phyloP scores from a whole-genome alignment of 768 basidiomycete species.

The Jaapia argillacea region DNA sequence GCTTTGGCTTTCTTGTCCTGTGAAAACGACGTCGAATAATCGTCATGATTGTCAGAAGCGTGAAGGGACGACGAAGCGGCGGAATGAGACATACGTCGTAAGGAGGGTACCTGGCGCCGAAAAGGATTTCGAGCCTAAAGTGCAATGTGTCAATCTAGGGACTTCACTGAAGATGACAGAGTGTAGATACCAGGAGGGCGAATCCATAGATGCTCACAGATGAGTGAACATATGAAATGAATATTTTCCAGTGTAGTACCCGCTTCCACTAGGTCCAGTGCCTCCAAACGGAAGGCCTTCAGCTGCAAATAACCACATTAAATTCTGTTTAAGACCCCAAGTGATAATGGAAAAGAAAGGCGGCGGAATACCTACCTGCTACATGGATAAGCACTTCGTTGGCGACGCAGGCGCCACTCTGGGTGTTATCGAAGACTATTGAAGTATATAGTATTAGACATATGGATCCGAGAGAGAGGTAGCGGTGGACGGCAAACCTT shows the following conservation, averaged over 20 bases:
- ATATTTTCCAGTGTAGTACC: slow-evolving; percentile 64
- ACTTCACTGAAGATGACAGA: not conserved
- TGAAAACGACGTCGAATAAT: not conserved
- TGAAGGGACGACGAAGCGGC: not conserved
- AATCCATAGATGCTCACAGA: slow-evolving; percentile 42
- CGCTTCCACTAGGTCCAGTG: slow-evolving; percentile 27
- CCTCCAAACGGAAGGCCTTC: slow-evolving; percentile 40
- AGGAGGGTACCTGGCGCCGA: slow-evolving; percentile 27
- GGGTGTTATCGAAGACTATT: slow-evolving; percentile 58
- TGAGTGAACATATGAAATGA: slow-evolving; percentile 77
- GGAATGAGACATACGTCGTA: slow-evolving; percentile 19
- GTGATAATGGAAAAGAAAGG: not conserved
- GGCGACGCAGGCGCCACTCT: slow-evolving; percentile 57
- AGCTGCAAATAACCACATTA: slow-evolving; percentile 20
- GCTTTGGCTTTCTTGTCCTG: slow-evolving; percentile 17
- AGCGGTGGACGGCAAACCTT: no score
- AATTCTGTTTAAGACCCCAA: not conserved
- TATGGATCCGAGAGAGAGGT: no score
- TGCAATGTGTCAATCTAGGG: not conserved
- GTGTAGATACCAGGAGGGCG: slow-evolving; percentile 25
- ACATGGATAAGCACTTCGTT: slow-evolving; percentile 65
- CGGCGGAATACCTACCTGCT: slow-evolving; percentile 30
- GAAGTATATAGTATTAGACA: no score
- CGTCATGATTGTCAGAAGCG: not conserved
- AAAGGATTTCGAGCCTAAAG: slow-evolving; percentile 21